Evolutionary conservation across 2,329 filamentous ascomycete species (phyloP).

Genomic region (Daldinia eschscholtzii): DNA sequence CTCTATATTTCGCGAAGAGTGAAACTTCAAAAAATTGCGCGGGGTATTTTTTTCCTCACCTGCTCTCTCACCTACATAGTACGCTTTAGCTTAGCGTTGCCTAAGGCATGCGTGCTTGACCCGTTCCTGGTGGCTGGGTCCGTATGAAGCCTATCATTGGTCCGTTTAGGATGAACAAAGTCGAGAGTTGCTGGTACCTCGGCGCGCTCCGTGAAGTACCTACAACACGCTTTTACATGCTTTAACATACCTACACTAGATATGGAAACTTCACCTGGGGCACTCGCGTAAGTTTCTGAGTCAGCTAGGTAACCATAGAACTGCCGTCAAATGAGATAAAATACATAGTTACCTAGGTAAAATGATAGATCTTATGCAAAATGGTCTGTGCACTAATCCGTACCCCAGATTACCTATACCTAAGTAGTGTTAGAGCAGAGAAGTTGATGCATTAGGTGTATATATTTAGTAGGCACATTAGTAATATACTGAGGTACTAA

Average conservation of each 20-base stretch:
- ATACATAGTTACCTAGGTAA: no score
- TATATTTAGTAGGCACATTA: neutral
- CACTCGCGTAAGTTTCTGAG: neutral
- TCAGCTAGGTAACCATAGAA: neutral
- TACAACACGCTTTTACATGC: neutral
- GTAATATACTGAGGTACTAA: no score
- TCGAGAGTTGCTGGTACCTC: neutral
- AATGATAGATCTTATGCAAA: neutral
- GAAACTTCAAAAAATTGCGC: conserved; percentile 36
- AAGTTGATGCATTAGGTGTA: neutral
- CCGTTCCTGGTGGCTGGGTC: conserved; percentile 42
- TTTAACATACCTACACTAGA: no score
- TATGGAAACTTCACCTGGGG: neutral
- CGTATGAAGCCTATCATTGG: conserved; percentile 29
- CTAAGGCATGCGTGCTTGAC: conserved; percentile 10
- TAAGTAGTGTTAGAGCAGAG: neutral
- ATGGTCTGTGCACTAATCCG: neutral
- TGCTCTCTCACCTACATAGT: neutral
- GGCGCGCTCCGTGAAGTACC: conserved; percentile 2
- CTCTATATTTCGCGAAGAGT: conserved; percentile 10
- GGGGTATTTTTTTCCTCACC: conserved; percentile 35
- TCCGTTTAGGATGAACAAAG: neutral
- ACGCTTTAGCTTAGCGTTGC: conserved; percentile 16
- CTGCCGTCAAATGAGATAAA: neutral
- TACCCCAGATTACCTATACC: conserved; percentile 6